phyloP scores from a whole-genome alignment of 148 eudicot species.

The Fagopyrum esculentum region DNA sequence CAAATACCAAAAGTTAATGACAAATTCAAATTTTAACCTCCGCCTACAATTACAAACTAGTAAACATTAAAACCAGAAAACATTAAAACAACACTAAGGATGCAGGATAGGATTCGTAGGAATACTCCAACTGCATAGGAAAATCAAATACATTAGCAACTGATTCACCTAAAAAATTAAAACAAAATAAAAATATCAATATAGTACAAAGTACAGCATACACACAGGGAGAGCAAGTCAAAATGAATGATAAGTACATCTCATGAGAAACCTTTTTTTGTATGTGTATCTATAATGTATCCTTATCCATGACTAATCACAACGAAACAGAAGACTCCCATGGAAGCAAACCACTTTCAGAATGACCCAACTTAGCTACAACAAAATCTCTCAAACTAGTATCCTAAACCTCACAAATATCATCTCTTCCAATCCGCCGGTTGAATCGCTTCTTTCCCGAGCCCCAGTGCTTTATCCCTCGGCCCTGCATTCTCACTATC shows the following conservation, averaged over 20 bases:
- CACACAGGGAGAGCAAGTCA: background rate
- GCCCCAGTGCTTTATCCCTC: slow-evolving; percentile 84
- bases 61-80: too few species aligned
- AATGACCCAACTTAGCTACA: slow-evolving; percentile 61
- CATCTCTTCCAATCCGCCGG: slow-evolving; percentile 59
- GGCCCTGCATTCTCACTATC: slow-evolving; percentile 79
- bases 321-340: slow-evolving; percentile 43
- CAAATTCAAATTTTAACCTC: too few species aligned
- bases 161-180: too few species aligned
- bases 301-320: background rate
- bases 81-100: too few species aligned
- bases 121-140: too few species aligned
- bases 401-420: slow-evolving; percentile 89
- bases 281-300: background rate
- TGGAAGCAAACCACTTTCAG: slow-evolving; percentile 57
- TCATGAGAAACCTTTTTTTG: background rate
- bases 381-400: slow-evolving; percentile 75
- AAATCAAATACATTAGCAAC: too few species aligned
- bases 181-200: too few species aligned
- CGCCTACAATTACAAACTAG: too few species aligned
- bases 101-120: too few species aligned
- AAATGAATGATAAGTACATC: too few species aligned
- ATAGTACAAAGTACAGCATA: background rate
- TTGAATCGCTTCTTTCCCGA: slow-evolving; percentile 88
- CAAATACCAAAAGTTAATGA: too few species aligned